phyloP scores from a whole-genome alignment of 2,329 filamentous ascomycete genomes.

The Zymoseptoria passerinii region DNA sequence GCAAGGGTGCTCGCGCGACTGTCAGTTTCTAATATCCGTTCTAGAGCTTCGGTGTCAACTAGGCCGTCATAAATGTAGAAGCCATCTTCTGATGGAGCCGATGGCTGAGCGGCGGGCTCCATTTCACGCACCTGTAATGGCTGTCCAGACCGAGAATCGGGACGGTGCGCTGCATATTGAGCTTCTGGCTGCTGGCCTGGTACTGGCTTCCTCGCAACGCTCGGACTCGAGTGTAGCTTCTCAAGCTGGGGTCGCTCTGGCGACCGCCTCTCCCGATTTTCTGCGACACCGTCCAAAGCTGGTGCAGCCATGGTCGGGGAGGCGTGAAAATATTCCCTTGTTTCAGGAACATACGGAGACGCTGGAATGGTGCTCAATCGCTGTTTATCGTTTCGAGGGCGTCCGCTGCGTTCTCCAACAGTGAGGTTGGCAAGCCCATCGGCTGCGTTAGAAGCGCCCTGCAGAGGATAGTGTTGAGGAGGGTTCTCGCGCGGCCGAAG shows the following conservation, averaged over 20 bases:
- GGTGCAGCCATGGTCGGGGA: constrained; percentile 6
- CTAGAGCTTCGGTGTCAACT: constrained; percentile 40
- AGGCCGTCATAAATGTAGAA: constrained; percentile 24
- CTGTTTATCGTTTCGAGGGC: constrained; percentile 17
- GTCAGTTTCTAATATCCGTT: constrained; percentile 27
- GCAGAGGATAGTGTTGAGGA: background rate
- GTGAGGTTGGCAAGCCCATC: background rate
- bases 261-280: constrained; percentile 1
- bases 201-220: constrained; percentile 25
- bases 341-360: constrained; percentile 35
- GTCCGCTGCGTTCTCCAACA: constrained; percentile 3
- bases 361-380: constrained; percentile 40
- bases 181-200: constrained; percentile 13
- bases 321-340: constrained; percentile 24
- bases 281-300: constrained; percentile 12
- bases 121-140: constrained; percentile 15
- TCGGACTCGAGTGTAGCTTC: constrained; percentile 21
- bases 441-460: constrained; percentile 1
- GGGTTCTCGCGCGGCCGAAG: background rate
- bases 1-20: constrained; percentile 13
- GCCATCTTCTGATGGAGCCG: constrained; percentile 17
- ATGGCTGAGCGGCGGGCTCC: constrained; percentile 10
- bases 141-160: constrained; percentile 7
- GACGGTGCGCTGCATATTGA: background rate
- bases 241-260: constrained; percentile 21